Evolutionary conservation across 1,284 basidiomycete genomes (phyloP).

Genomic region (Heterobasidion parviporum): DNA sequence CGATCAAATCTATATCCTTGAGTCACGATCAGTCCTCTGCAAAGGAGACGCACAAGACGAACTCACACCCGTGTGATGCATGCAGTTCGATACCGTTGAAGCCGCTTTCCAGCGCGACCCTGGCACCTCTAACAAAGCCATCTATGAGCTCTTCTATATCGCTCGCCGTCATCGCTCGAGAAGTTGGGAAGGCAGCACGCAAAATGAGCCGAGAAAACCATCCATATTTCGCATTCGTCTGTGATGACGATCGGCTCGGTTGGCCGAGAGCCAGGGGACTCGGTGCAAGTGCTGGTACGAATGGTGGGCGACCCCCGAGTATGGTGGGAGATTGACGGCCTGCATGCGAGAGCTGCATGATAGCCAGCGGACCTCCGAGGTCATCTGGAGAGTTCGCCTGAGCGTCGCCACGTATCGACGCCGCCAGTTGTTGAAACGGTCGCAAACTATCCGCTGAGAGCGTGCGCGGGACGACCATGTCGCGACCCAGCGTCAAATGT

Average conservation of each 20-base stretch:
- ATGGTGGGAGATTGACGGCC: conserved; percentile 81
- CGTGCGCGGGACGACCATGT: conserved; percentile 55
- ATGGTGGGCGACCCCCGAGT: conserved; percentile 56
- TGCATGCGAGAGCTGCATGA: conserved; percentile 83
- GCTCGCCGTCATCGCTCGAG: conserved; percentile 46
- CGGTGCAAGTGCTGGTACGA: conserved; percentile 63
- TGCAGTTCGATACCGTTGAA: conserved; percentile 92
- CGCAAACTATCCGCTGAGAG: conserved; percentile 32
- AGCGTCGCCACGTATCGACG: conserved; percentile 24
- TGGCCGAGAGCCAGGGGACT: conserved; percentile 54
- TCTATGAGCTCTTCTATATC: conserved; percentile 61
- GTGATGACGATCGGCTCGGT: neutral
- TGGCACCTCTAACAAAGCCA: conserved; percentile 66
- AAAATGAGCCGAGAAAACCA: conserved; percentile 33
- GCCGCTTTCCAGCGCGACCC: conserved; percentile 59
- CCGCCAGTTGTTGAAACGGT: conserved; percentile 45
- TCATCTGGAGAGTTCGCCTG: conserved; percentile 1
- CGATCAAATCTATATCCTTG: conserved; percentile 59
- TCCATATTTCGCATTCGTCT: neutral
- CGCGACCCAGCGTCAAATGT: conserved; percentile 78
- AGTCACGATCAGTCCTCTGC: conserved; percentile 3
- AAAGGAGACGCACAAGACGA: neutral
- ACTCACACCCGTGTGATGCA: conserved; percentile 81
- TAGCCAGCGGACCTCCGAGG: conserved; percentile 31
- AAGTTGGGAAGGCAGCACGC: conserved; percentile 52